Percentiles rank a stretch among this genome's conserved stretches.
phyloP scores from a whole-genome alignment of 495 filamentous ascomycete genomes.

The Diplogelasinospora grovesii region DNA sequence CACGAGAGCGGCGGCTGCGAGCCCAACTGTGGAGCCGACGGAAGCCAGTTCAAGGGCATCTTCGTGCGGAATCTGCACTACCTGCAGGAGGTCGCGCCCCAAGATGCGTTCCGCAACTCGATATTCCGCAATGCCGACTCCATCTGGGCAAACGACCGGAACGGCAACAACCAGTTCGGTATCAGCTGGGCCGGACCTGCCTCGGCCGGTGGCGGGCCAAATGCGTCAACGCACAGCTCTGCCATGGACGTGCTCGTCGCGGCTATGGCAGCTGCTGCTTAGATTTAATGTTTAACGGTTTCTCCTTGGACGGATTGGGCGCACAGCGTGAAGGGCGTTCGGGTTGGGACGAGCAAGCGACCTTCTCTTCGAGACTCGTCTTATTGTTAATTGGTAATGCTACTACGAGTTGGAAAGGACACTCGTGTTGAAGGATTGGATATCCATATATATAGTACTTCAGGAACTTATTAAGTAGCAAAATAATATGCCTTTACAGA shows the following conservation, averaged over 20 bases:
- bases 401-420: too few relatives aligned
- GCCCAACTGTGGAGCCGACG: conserved; percentile 54
- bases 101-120: conserved; percentile 45
- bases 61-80: conserved; percentile 64
- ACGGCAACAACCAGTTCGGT: conserved; percentile 45
- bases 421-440: too few relatives aligned
- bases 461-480: too few relatives aligned
- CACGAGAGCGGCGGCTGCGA: conserved; percentile 54
- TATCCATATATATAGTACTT: too few relatives aligned
- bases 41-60: conserved; percentile 71
- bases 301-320: neutral
- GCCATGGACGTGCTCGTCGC: conserved; percentile 66
- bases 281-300: too few relatives aligned
- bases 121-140: conserved; percentile 57
- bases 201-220: conserved; percentile 37
- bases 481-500: too few relatives aligned
- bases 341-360: too few relatives aligned
- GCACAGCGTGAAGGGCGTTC: too few relatives aligned
- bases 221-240: conserved; percentile 52
- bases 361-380: too few relatives aligned
- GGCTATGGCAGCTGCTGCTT: conserved; percentile 39
- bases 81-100: conserved; percentile 47
- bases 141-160: conserved; percentile 59
- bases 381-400: too few relatives aligned
- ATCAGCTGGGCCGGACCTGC: conserved; percentile 55